phyloP scores from a whole-genome alignment of 2,329 filamentous ascomycete genomes.

The Pestalotiopsis sp. region DNA sequence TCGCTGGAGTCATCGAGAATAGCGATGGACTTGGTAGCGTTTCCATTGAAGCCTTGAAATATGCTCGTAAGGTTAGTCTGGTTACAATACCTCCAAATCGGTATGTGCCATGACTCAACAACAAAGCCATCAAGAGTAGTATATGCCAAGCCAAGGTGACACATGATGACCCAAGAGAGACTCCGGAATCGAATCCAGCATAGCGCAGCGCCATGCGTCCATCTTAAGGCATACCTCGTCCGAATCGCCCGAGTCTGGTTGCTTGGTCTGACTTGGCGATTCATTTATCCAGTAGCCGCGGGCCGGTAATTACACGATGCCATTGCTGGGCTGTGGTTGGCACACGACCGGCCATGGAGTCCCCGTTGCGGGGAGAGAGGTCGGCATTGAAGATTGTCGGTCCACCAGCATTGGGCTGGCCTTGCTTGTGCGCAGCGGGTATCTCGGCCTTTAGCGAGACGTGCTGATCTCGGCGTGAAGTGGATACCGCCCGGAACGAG shows the following conservation, averaged over 20 bases:
- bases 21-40: no score
- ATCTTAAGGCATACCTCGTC: neutral
- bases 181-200: neutral
- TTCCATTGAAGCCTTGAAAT: no score
- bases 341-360: neutral
- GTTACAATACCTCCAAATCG: neutral
- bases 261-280: neutral
- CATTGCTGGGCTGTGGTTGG: neutral
- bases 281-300: slow-evolving; percentile 1
- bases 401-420: neutral
- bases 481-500: neutral
- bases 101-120: neutral
- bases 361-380: neutral
- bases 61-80: no score
- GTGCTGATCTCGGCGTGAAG: neutral
- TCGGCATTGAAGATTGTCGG: neutral
- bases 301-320: neutral
- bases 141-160: neutral
- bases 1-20: no score
- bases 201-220: neutral
- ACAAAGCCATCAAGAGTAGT: neutral
- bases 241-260: neutral
- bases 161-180: neutral
- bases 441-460: neutral
- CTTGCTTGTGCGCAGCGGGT: neutral